Evolutionary conservation across 805 yeast species (phyloP).

Genomic region (Candida chilensis): DNA sequence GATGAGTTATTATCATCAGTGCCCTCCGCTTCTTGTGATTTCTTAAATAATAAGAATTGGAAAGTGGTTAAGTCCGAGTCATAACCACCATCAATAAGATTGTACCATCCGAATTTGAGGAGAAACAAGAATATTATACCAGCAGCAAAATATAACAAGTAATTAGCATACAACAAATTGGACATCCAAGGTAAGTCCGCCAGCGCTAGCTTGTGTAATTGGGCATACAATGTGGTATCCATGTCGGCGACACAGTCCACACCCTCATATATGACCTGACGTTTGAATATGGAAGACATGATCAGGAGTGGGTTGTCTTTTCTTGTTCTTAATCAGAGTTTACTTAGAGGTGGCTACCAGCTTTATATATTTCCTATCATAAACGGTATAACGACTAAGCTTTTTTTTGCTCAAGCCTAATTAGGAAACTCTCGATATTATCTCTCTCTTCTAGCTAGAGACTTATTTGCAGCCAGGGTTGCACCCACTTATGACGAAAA

Average conservation of each 20-base stretch:
- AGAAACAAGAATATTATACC: conserved; percentile 22
- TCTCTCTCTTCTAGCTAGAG: too few species aligned
- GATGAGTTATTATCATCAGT: not conserved
- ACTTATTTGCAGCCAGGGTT: too few species aligned
- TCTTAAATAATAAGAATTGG: not conserved
- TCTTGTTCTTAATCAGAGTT: too few species aligned
- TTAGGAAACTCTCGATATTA: too few species aligned
- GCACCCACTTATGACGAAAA: too few species aligned
- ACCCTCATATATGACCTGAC: too few species aligned
- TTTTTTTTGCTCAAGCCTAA: too few species aligned
- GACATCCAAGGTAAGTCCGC: conserved; percentile 15
- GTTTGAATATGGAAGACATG: too few species aligned
- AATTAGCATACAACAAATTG: conserved; percentile 25
- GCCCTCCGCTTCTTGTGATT: not conserved
- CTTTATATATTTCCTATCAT: too few species aligned
- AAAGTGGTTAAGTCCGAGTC: conserved; percentile 2
- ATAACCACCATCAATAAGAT: conserved; percentile 12
- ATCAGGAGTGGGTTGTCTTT: too few species aligned
- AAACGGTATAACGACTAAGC: too few species aligned
- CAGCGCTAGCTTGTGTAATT: conserved; percentile 15
- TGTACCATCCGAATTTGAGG: conserved; percentile 20
- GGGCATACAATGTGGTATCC: conserved; percentile 11
- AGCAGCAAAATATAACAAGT: conserved; percentile 27
- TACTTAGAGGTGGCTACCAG: too few species aligned
- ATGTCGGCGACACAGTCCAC: conserved; percentile 26